Conservation (phyloP, 345 rosid genomes). For the Trapa incisa region DNA sequence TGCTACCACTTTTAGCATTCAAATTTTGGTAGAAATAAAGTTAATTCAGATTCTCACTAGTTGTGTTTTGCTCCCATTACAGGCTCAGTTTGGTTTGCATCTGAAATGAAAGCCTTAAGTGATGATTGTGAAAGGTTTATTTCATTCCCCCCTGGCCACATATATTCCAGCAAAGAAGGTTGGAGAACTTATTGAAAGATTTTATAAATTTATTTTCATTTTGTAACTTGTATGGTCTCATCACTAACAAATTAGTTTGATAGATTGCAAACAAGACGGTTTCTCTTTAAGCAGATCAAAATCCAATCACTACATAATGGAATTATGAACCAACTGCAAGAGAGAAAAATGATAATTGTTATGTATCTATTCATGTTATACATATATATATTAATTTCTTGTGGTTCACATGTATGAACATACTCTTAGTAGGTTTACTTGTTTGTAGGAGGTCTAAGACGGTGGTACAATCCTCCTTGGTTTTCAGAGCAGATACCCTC, state of each 20-base stretch:
- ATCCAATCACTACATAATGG: not conserved
- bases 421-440: not conserved
- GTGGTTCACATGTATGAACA: not conserved
- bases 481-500: constrained; percentile 64
- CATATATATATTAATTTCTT: not conserved
- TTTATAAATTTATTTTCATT: not conserved
- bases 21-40: not conserved
- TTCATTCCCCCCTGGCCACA: constrained; percentile 81
- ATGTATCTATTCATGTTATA: not conserved
- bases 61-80: constrained; percentile 4
- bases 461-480: constrained; percentile 97
- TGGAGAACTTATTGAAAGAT: not conserved
- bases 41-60: not conserved
- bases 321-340: not conserved
- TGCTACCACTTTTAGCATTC: not conserved
- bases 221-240: not conserved
- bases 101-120: constrained; percentile 78
- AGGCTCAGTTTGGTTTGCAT: constrained; percentile 90
- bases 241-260: not conserved
- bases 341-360: not conserved
- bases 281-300: not conserved
- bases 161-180: constrained; percentile 81
- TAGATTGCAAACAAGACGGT: not conserved
- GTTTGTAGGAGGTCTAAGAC: constrained; percentile 37
- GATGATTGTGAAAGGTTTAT: constrained; percentile 93